Evolutionary conservation across 1,139 yeast genomes (phyloP), one percentile per base, ranked within the genome.

Genomic region (Taphrina communis): DNA sequence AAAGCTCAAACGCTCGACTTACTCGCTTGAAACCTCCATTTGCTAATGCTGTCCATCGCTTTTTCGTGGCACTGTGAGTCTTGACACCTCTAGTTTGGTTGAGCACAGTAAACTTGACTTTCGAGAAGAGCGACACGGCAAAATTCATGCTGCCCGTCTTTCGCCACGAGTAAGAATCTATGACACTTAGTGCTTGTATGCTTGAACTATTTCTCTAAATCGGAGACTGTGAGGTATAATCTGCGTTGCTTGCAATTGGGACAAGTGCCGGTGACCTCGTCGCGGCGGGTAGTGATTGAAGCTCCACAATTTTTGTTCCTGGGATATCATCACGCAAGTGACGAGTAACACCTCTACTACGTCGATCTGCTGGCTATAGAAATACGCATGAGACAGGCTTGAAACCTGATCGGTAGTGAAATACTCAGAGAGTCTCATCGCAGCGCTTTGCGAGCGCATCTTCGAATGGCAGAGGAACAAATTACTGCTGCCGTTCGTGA

Each of bases 1-100:
- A 21, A 8, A 21, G 7, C 38, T 21, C 12, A 7, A 2, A 17
- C n/a, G 25, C 35, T 17, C 11, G 25, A 31, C 52, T n/a, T 11
- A 58, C 62, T 21, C 70, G 78, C 59, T 68, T 68, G 55, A 68
- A 68, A 14, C 63, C 67, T 9, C 70, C 70, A 38, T 59, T 63
- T 48, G 68, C 55, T 19, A 68, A 21, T 19, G 70, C 57, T n/a
- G 62, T 42, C 70, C 70, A 68, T 9, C 70, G 46, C 56, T 68
- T 68, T 53, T 68, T 68, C 21, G 70, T 68, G 17, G 58, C 65
- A 25, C 67, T 60, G 38, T 68, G 70, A 3, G 70, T 68, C 53
- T 68, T 68, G 67, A 68, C 56, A 21, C 53, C 53, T n/a, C 66
- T 42, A 36, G 42, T 31, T n/a, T 58, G 62, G 14, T 1, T 17